Conservation (phyloP, 345 rosid species). For the Carallia pectinifolia region DNA sequence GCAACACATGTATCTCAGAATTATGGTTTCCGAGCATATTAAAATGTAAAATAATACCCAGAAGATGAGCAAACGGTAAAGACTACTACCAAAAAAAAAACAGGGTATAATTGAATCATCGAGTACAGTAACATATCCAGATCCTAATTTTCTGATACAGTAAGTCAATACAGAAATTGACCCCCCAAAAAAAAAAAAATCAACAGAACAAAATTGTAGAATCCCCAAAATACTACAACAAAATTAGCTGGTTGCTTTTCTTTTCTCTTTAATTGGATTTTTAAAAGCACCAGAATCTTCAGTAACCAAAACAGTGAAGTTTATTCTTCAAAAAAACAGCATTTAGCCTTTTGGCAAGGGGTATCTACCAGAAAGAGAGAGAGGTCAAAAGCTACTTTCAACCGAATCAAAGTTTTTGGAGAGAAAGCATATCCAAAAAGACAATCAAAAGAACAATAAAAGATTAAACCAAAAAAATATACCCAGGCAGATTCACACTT, state of each 20-base stretch:
- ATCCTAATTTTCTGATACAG: not conserved
- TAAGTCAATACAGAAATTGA: conserved; percentile 5
- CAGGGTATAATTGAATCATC: not conserved
- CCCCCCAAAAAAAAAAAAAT: conserved; percentile 1
- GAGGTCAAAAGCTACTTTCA: conserved; percentile 40
- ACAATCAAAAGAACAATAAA: conserved; percentile 18
- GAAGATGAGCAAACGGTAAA: not conserved
- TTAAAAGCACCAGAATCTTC: conserved; percentile 20
- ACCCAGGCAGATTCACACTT: conserved; percentile 39
- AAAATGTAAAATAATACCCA: not conserved
- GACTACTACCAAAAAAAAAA: not conserved
- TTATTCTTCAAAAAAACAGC: conserved; percentile 21
- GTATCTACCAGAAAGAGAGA: conserved; percentile 36
- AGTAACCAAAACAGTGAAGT: conserved; percentile 11
- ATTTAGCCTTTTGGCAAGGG: conserved; percentile 31
- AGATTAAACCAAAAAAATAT: conserved; percentile 21
- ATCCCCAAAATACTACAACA: not conserved
- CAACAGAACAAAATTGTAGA: conserved; percentile 5
- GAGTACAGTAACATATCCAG: conserved; percentile 1
- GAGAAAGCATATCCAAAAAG: conserved; percentile 20
- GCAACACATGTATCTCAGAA: not conserved
- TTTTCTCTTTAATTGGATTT: not conserved
- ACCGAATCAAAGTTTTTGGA: conserved; percentile 23
- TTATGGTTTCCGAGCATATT: not conserved
- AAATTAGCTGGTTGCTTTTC: conserved; percentile 1